phyloP scores from a whole-genome alignment of 202 grass and related monocot genomes.

The Carex arenaria region DNA sequence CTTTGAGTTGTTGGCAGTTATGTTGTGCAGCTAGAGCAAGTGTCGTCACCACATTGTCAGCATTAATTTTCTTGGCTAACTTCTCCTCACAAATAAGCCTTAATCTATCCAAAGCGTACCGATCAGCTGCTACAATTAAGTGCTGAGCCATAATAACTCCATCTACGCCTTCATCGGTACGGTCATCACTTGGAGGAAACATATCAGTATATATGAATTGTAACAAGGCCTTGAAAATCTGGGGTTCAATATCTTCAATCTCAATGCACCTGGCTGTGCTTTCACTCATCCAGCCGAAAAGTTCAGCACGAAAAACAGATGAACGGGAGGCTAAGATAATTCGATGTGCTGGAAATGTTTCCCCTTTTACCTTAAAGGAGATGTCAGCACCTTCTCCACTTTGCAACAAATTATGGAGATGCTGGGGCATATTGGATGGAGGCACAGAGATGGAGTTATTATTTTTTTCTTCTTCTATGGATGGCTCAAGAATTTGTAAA shows the following conservation, averaged over 20 bases:
- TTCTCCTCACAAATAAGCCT: conserved; percentile 30
- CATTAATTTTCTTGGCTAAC: conserved; percentile 1
- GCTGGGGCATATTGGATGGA: background rate
- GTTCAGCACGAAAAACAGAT: conserved; percentile 21
- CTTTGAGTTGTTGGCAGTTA: conserved; percentile 19
- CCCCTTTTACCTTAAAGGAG: background rate
- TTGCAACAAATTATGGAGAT: conserved; percentile 11
- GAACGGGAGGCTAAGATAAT: conserved; percentile 20
- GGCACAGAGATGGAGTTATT: too few relatives aligned
- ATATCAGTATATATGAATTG: conserved; percentile 33
- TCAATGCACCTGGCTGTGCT: background rate
- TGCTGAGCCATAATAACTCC: background rate
- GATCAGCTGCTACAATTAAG: conserved; percentile 26
- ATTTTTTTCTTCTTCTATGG: too few relatives aligned
- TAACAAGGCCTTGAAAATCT: conserved; percentile 8
- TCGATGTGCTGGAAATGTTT: conserved; percentile 16
- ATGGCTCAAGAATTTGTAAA: too few relatives aligned
- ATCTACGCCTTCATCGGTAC: background rate
- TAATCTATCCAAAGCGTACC: conserved; percentile 19
- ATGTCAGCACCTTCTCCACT: conserved; percentile 9
- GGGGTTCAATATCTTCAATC: conserved; percentile 14
- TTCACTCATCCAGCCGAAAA: conserved; percentile 17
- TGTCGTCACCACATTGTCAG: background rate
- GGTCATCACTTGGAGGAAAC: background rate
- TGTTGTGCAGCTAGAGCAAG: conserved; percentile 31